phyloP scores from a whole-genome alignment of 257 asterid genomes.

The Buddleja alternifolia region DNA sequence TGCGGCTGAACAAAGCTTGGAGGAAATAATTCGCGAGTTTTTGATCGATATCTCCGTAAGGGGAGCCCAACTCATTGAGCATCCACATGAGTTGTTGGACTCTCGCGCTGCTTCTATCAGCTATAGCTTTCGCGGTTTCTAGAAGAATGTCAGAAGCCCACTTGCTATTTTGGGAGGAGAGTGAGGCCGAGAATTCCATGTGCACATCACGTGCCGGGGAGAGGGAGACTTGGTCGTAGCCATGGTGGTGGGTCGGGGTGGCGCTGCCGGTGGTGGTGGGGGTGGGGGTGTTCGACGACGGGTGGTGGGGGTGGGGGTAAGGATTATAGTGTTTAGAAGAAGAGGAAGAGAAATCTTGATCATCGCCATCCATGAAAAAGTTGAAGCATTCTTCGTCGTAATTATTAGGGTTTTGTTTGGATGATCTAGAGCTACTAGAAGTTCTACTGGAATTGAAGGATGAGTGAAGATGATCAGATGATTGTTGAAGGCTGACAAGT shows the following conservation, averaged over 20 bases:
- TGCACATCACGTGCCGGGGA: conserved; percentile 47
- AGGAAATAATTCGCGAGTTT: conserved; percentile 83
- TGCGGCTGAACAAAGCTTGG: conserved; percentile 79
- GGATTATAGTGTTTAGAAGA: conserved; percentile 64
- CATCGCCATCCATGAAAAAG: conserved; percentile 97
- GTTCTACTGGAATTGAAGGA: conserved; percentile 78
- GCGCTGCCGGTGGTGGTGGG: conserved; percentile 46
- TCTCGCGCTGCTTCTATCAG: conserved; percentile 58
- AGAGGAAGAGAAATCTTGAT: conserved; percentile 86
- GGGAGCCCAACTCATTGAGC: conserved; percentile 88
- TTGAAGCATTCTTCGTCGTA: conserved; percentile 94
- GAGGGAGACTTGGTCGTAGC: conserved; percentile 39
- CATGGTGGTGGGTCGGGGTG: conserved; percentile 43
- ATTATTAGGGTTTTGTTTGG: conserved; percentile 50
- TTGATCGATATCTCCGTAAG: conserved; percentile 88
- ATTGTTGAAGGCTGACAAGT: conserved; percentile 68
- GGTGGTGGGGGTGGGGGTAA: conserved; percentile 31
- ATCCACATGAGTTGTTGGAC: conserved; percentile 95
- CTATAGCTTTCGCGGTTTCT: conserved; percentile 74
- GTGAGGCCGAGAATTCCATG: conserved; percentile 58
- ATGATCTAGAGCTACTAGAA: conserved; percentile 78
- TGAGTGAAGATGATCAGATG: conserved; percentile 57
- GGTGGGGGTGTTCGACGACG: conserved; percentile 45
- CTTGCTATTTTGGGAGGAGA: conserved; percentile 43
- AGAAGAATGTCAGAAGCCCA: conserved; percentile 84